These are phyloP conservation scores for Trypanosomatidae sp. DNA, from an alignment of 208 protist genomes.

Conservation along the genomic window DNA sequence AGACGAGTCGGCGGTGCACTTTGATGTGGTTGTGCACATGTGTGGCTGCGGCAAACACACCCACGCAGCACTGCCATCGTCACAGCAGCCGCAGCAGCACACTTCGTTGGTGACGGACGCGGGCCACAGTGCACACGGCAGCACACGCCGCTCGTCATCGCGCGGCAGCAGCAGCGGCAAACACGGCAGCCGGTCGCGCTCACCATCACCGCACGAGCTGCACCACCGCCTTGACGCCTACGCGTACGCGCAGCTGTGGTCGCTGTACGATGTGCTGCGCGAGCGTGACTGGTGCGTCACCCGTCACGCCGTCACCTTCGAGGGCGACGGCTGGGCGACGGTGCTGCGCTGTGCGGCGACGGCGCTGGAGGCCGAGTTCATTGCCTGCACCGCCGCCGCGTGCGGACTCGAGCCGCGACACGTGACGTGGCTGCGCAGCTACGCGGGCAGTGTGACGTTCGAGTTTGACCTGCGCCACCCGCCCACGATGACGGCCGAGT, in stretches of 20 bases:
- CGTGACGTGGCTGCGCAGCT: slow-evolving; percentile 10
- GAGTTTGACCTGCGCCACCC: slow-evolving; percentile 35
- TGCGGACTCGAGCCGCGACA: slow-evolving; percentile 17
- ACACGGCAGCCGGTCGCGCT: not conserved
- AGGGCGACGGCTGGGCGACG: slow-evolving; percentile 55
- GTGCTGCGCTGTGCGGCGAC: slow-evolving; percentile 19
- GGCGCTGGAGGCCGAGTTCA: slow-evolving; percentile 18
- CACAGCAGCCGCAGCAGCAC: not conserved
- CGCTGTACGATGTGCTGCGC: slow-evolving; percentile 19
- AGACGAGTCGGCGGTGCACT: no score
- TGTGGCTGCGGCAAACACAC: not conserved
- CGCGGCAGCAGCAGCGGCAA: not conserved
- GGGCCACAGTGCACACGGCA: not conserved
- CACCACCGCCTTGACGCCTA: slow-evolving; percentile 9
- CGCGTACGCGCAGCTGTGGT: slow-evolving; percentile 23
- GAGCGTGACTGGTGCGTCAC: slow-evolving; percentile 17
- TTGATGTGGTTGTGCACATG: no score
- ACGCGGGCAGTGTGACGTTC: slow-evolving; percentile 17
- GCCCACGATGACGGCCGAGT: slow-evolving; percentile 7
- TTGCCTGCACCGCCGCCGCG: slow-evolving; percentile 10
- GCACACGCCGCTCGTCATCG: not conserved
- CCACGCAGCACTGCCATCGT: not conserved
- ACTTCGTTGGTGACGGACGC: not conserved
- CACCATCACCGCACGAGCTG: slow-evolving; percentile 4
- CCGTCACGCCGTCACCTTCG: slow-evolving; percentile 45